A percentile compares a stretch with the other conserved stretches of the same genome.
Evolutionary conservation across 148 eudicot genomes (phyloP).

Genomic region (Spergularia marina): DNA sequence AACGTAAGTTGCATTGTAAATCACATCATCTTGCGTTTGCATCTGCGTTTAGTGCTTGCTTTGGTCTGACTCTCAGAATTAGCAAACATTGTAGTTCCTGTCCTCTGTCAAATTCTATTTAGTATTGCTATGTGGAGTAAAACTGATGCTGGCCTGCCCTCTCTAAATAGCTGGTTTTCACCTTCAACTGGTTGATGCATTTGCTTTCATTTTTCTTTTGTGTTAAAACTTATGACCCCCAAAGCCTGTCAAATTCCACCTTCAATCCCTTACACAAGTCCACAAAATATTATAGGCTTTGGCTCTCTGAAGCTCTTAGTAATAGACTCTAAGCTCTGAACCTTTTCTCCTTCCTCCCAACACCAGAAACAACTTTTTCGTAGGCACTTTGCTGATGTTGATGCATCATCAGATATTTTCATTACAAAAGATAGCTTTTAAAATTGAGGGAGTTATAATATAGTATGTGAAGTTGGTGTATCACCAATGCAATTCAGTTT

Average conservation of each 20-base stretch:
- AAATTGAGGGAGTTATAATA: neutral
- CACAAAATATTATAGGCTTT: too few species aligned
- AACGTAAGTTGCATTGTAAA: slow-evolving; percentile 53
- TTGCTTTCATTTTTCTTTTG: too few species aligned
- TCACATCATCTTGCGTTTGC: neutral
- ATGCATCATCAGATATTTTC: neutral
- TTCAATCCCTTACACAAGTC: too few species aligned
- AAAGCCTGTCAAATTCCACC: too few species aligned
- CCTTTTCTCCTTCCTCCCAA: too few species aligned
- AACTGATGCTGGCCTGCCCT: too few species aligned
- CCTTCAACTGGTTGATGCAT: too few species aligned
- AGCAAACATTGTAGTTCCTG: neutral
- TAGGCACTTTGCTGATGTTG: neutral
- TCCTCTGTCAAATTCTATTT: neutral
- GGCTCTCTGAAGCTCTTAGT: too few species aligned
- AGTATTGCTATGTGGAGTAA: neutral
- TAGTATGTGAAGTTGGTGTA: neutral
- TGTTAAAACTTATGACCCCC: too few species aligned
- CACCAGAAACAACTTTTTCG: too few species aligned
- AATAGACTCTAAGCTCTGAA: too few species aligned
- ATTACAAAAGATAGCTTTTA: neutral
- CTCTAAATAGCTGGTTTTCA: too few species aligned
- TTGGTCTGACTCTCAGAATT: neutral
- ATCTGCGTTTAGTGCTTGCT: neutral
- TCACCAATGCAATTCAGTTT: neutral